Percentiles rank a stretch among this genome's conserved stretches.
Evolutionary conservation across 2,329 filamentous ascomycete genomes (phyloP).

Genomic region (Plectosphaerella plurivora): DNA sequence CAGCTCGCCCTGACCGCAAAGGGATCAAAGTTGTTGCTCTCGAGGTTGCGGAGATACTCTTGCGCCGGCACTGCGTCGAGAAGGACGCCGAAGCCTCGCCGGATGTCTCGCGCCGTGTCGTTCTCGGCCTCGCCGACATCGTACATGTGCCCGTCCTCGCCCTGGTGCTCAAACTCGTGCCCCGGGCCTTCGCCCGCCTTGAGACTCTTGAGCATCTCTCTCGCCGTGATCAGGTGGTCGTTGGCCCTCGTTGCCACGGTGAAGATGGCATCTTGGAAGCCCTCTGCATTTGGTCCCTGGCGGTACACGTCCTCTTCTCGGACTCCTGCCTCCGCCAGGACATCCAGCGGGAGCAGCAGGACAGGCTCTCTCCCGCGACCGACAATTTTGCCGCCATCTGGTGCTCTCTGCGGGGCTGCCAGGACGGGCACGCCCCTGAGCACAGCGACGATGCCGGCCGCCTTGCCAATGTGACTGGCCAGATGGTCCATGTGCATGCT

Average conservation of each 20-base stretch:
- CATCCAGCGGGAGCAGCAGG: constrained; percentile 78
- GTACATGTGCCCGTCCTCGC: constrained; percentile 65
- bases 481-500: constrained; percentile 88
- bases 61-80: constrained; percentile 75
- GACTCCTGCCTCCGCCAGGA: constrained; percentile 79
- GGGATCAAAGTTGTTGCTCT: constrained; percentile 79
- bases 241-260: constrained; percentile 88
- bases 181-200: constrained; percentile 68
- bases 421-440: constrained; percentile 84
- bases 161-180: constrained; percentile 84
- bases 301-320: constrained; percentile 88
- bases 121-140: constrained; percentile 25
- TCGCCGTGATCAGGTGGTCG: constrained; percentile 89
- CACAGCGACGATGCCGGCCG: constrained; percentile 79
- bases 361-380: constrained; percentile 34
- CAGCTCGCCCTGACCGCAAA: constrained; percentile 68
- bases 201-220: constrained; percentile 84
- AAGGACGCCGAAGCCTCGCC: constrained; percentile 72
- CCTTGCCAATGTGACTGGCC: constrained; percentile 92
- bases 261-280: constrained; percentile 86
- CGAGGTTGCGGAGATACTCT: constrained; percentile 72
- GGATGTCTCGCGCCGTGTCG: constrained; percentile 33
- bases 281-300: constrained; percentile 70
- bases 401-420: constrained; percentile 64
- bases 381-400: constrained; percentile 22